phyloP scores from a whole-genome alignment of 2,329 filamentous ascomycete species.

The Penicillium sp. region DNA sequence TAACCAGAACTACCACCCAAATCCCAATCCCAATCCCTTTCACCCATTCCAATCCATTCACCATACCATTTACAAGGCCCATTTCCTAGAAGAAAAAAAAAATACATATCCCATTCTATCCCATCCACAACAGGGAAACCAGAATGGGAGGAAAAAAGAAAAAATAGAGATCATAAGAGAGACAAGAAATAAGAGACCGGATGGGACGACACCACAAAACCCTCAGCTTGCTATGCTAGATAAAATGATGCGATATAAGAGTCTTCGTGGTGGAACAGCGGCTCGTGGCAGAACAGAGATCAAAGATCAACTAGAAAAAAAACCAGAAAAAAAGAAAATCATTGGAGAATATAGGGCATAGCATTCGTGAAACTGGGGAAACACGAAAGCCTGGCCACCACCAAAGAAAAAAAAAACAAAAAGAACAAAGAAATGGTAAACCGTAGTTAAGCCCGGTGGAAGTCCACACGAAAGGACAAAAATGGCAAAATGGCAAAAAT shows the following conservation, averaged over 20 bases:
- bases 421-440: slow-evolving; percentile 11
- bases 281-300: slow-evolving; percentile 18
- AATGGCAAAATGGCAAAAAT: background rate
- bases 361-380: slow-evolving; percentile 29
- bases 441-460: background rate
- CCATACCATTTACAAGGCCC: slow-evolving; percentile 7
- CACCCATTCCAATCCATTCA: background rate
- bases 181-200: slow-evolving; percentile 27
- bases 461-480: background rate
- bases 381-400: slow-evolving; percentile 15
- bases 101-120: background rate
- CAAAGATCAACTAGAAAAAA: slow-evolving; percentile 14
- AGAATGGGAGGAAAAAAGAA: background rate
- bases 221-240: slow-evolving; percentile 49
- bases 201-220: slow-evolving; percentile 29
- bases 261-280: slow-evolving; percentile 7
- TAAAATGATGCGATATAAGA: slow-evolving; percentile 36
- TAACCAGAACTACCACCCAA: background rate
- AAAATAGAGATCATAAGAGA: slow-evolving; percentile 12
- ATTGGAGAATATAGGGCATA: slow-evolving; percentile 31
- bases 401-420: slow-evolving; percentile 12
- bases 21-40: background rate
- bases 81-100: background rate
- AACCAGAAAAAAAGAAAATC: slow-evolving; percentile 28
- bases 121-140: background rate